Conservation (phyloP, 352 stramenopile species). For the Globisporangium spinosum region DNA sequence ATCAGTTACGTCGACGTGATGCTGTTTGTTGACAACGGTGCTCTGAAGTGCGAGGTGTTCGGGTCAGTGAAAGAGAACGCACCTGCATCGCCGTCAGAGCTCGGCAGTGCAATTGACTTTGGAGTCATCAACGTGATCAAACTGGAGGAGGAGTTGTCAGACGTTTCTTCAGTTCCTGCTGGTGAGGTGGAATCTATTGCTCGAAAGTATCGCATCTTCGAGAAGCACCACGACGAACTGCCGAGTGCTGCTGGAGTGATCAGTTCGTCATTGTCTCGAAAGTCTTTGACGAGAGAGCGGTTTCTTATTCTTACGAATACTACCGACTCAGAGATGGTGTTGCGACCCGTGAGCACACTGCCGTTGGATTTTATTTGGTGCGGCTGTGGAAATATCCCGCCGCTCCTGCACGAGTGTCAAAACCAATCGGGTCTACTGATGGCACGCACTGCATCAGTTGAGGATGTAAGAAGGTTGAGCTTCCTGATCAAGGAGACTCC, state of each 20-base stretch:
- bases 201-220: slow-evolving; percentile 67
- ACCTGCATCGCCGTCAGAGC: not conserved
- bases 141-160: slow-evolving; percentile 59
- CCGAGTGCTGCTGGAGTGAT: not conserved
- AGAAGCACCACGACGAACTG: slow-evolving; percentile 20
- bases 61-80: slow-evolving; percentile 1
- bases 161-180: slow-evolving; percentile 20
- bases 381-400: slow-evolving; percentile 9
- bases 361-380: slow-evolving; percentile 64
- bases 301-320: slow-evolving; percentile 58
- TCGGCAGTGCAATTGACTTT: slow-evolving; percentile 36
- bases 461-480: slow-evolving; percentile 27
- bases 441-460: slow-evolving; percentile 26
- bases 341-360: slow-evolving; percentile 71
- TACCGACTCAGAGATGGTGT: slow-evolving; percentile 40
- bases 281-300: slow-evolving; percentile 14
- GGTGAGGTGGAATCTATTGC: slow-evolving; percentile 32
- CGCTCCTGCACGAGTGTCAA: slow-evolving; percentile 10
- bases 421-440: slow-evolving; percentile 19
- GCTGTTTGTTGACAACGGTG: slow-evolving; percentile 79
- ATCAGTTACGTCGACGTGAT: slow-evolving; percentile 72
- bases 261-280: slow-evolving; percentile 9
- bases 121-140: slow-evolving; percentile 69
- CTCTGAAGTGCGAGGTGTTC: slow-evolving; percentile 40
- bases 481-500: slow-evolving; percentile 4